Percentiles rank a stretch among this genome's conserved stretches.
Conservation (phyloP, 805 yeast species). For the Teunomyces stri region DNA sequence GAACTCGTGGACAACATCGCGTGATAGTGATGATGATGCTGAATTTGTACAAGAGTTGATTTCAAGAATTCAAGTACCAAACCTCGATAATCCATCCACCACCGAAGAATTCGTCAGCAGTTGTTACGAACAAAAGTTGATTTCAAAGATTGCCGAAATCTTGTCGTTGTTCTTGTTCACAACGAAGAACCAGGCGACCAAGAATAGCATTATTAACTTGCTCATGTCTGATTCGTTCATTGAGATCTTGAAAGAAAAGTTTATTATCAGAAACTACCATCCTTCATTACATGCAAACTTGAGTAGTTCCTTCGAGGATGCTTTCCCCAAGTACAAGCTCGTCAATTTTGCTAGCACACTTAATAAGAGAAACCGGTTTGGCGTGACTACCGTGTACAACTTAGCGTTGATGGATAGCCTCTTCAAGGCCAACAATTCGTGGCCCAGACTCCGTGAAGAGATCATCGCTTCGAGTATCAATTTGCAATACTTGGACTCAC, state of each 20-base stretch:
- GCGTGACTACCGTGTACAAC: slow-evolving; percentile 55
- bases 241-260: slow-evolving; percentile 25
- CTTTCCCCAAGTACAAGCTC: slow-evolving; percentile 48
- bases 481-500: slow-evolving; percentile 62
- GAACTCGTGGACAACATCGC: slow-evolving; percentile 72
- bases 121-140: slow-evolving; percentile 55
- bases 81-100: slow-evolving; percentile 12
- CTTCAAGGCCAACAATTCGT: slow-evolving; percentile 38
- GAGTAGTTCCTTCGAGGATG: slow-evolving; percentile 42
- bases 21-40: slow-evolving; percentile 49
- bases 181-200: slow-evolving; percentile 43
- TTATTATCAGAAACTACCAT: slow-evolving; percentile 47
- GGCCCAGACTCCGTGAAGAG: slow-evolving; percentile 45
- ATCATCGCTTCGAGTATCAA: slow-evolving; percentile 60
- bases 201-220: slow-evolving; percentile 40
- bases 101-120: slow-evolving; percentile 27
- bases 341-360: slow-evolving; percentile 50
- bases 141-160: slow-evolving; percentile 71
- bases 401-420: slow-evolving; percentile 60
- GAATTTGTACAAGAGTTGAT: slow-evolving; percentile 45
- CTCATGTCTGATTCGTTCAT: slow-evolving; percentile 39
- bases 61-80: slow-evolving; percentile 25
- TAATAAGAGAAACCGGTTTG: slow-evolving; percentile 48
- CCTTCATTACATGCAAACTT: slow-evolving; percentile 45
- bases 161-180: slow-evolving; percentile 70